Evolutionary conservation across 345 rosid genomes (phyloP).

Genomic region (Gossypium arboreum): DNA sequence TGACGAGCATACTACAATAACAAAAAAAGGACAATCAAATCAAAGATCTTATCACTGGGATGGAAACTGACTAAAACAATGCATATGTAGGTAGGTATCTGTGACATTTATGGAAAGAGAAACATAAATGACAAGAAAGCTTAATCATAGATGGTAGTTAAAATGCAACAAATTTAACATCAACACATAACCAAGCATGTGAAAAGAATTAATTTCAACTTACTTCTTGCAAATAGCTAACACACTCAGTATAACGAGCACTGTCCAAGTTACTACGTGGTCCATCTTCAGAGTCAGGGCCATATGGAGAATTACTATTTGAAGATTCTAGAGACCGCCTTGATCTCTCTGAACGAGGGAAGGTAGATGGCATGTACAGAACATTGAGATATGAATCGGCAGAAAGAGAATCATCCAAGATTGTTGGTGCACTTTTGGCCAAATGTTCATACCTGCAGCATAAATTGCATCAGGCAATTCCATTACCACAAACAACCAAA

Average conservation of each 20-base stretch:
- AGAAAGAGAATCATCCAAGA: conserved; percentile 94
- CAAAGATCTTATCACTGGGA: conserved; percentile 8
- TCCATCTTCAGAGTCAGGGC: conserved; percentile 63
- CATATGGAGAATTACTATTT: conserved; percentile 42
- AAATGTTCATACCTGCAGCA: conserved; percentile 86
- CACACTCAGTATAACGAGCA: conserved; percentile 73
- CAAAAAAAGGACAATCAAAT: conserved; percentile 5
- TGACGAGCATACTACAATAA: conserved; percentile 81
- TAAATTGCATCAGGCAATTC: conserved; percentile 22
- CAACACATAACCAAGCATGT: not conserved
- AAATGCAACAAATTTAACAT: not conserved
- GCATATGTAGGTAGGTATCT: not conserved
- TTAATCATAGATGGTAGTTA: not conserved
- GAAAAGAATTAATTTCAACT: conserved; percentile 19
- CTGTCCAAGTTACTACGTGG: conserved; percentile 87
- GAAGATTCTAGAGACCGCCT: conserved; percentile 58
- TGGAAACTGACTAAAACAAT: not conserved
- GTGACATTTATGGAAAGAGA: not conserved
- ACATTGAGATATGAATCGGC: conserved; percentile 97
- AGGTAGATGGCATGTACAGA: conserved; percentile 90
- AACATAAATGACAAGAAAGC: conserved; percentile 4
- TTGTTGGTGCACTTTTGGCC: conserved; percentile 94
- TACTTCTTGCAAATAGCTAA: conserved; percentile 84
- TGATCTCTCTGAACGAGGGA: conserved; percentile 91
- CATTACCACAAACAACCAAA: conserved; percentile 6